These are phyloP conservation scores for Gryganskiella cystojenkinii DNA, from an alignment of 192 early-diverging fungal genomes.

Conservation along the genomic window DNA sequence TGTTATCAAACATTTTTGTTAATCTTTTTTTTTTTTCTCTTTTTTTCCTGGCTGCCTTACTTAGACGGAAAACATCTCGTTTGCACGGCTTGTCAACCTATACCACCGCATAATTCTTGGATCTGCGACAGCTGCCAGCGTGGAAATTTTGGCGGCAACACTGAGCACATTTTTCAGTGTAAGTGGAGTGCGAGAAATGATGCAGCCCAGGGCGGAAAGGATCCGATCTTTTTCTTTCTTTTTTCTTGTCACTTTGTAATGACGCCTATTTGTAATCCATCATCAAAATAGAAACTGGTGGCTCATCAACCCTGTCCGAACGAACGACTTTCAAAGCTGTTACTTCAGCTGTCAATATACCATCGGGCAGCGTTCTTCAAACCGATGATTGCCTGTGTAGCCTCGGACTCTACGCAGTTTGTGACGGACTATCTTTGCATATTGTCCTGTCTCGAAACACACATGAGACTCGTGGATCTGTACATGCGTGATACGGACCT, in stretches of 20 bases:
- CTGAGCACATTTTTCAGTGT: conserved; percentile 57
- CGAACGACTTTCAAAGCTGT: conserved; percentile 46
- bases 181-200: conserved; percentile 15
- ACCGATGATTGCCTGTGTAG: conserved; percentile 65
- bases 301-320: conserved; percentile 48
- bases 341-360: conserved; percentile 50
- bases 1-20: too few relatives aligned
- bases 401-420: conserved; percentile 55
- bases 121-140: conserved; percentile 22
- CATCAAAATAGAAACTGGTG: conserved; percentile 53
- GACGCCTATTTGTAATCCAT: too few relatives aligned
- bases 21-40: too few relatives aligned
- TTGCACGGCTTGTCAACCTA: conserved; percentile 20
- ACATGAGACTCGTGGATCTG: conserved; percentile 60
- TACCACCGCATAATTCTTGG: conserved; percentile 41
- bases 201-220: too few relatives aligned
- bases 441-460: conserved; percentile 52
- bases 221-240: not conserved
- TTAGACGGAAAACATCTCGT: conserved; percentile 28
- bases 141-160: conserved; percentile 54
- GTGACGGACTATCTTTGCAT: conserved; percentile 55
- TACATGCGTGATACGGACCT: conserved; percentile 68
- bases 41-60: not conserved
- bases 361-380: conserved; percentile 58
- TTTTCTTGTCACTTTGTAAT: not conserved